phyloP scores from a whole-genome alignment of 371 early-diverging fungal genomes.

The Mortierella sp. region DNA sequence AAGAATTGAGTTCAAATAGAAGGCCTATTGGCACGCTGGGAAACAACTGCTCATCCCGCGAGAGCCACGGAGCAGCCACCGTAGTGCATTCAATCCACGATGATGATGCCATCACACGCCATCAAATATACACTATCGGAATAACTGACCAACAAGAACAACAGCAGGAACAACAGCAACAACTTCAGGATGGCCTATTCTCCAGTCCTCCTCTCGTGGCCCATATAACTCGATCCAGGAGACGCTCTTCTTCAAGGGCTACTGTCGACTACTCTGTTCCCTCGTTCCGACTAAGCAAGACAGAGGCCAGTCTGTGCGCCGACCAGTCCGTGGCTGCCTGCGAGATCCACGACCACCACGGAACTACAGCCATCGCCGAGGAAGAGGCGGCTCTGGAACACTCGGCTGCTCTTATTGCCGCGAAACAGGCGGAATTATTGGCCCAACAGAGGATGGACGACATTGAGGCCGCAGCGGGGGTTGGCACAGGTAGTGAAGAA shows the following conservation, averaged over 20 bases:
- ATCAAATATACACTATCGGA: slow-evolving; percentile 9
- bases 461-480: not conserved
- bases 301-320: slow-evolving; percentile 71
- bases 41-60: not conserved
- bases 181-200: not conserved
- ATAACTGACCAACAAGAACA: not conserved
- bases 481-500: slow-evolving; percentile 1
- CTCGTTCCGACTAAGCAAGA: slow-evolving; percentile 3
- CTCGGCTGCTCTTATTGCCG: slow-evolving; percentile 22
- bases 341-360: slow-evolving; percentile 85
- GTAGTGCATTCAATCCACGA: not conserved
- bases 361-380: slow-evolving; percentile 28
- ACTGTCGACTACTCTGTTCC: not conserved
- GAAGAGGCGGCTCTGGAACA: slow-evolving; percentile 42
- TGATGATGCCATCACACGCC: slow-evolving; percentile 55
- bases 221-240: not conserved
- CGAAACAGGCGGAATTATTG: not conserved
- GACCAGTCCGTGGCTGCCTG: slow-evolving; percentile 81
- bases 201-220: not conserved
- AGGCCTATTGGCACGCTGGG: not conserved
- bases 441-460: not conserved
- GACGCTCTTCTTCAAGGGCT: not conserved
- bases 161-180: not conserved
- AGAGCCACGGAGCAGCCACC: slow-evolving; percentile 1
- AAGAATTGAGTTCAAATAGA: not conserved